Evolutionary conservation across 306 rosid species (phyloP).

Genomic region (Senna tora): DNA sequence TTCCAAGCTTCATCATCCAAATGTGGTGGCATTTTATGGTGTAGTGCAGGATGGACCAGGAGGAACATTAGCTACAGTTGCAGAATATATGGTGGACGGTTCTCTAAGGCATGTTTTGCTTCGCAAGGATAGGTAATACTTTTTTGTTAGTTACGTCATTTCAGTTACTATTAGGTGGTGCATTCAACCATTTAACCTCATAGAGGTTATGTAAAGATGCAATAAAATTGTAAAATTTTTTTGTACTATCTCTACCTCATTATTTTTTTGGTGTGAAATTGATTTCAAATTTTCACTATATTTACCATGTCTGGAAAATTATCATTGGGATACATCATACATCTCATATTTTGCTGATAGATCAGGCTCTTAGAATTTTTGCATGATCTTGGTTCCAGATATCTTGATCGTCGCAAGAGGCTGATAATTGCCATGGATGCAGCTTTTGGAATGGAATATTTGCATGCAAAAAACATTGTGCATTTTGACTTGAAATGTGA

Average conservation of each 20-base stretch:
- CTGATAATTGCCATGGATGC: constrained; percentile 92
- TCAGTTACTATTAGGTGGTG: not conserved
- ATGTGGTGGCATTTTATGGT: constrained; percentile 92
- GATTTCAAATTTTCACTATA: not conserved
- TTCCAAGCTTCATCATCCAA: constrained; percentile 95
- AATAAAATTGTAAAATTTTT: not conserved
- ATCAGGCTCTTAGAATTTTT: constrained; percentile 1
- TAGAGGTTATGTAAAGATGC: not conserved
- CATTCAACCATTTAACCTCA: not conserved
- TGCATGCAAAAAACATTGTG: constrained; percentile 83
- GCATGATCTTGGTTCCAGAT: constrained; percentile 51
- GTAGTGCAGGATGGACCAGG: constrained; percentile 95
- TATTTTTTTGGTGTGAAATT: not conserved
- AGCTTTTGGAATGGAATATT: constrained; percentile 95
- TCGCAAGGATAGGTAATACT: constrained; percentile 77
- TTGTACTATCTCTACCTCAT: not conserved
- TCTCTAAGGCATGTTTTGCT: constrained; percentile 87
- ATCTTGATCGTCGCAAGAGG: constrained; percentile 87
- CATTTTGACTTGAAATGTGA: constrained; percentile 94
- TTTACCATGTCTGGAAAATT: not conserved
- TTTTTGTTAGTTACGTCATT: constrained; percentile 24
- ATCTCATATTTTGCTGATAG: not conserved
- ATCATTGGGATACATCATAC: too few species aligned
- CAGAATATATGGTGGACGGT: constrained; percentile 92
- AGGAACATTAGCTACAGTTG: constrained; percentile 79